A percentile compares a stretch with the other conserved stretches of the same genome.
Conservation (phyloP, 2,329 filamentous ascomycete genomes). For the Gaeumannomyces tritici region DNA sequence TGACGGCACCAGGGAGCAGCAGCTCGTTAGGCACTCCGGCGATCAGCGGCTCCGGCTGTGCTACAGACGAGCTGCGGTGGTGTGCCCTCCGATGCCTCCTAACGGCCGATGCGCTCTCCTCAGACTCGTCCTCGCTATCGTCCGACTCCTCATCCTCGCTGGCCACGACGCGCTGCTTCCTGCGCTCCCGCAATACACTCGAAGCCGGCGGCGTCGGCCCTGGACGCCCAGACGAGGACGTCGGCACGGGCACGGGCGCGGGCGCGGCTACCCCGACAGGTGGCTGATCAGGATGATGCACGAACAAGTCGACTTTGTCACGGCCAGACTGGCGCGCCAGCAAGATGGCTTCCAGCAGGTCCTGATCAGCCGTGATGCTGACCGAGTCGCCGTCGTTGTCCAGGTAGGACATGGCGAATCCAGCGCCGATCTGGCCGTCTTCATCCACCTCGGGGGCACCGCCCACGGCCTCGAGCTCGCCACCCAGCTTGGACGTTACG, state of each 20-base stretch:
- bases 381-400: slow-evolving; percentile 96
- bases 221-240: slow-evolving; percentile 16
- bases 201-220: slow-evolving; percentile 38
- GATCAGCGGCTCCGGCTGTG: slow-evolving; percentile 61
- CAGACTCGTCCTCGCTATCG: slow-evolving; percentile 35
- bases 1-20: slow-evolving; percentile 85
- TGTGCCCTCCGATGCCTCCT: slow-evolving; percentile 27
- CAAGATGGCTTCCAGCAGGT: slow-evolving; percentile 80
- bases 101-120: slow-evolving; percentile 18
- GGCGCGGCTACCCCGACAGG: slow-evolving; percentile 46
- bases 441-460: slow-evolving; percentile 70
- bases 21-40: slow-evolving; percentile 90
- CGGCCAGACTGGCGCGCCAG: slow-evolving; percentile 67
- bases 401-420: slow-evolving; percentile 89
- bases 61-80: slow-evolving; percentile 17
- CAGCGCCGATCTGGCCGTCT: slow-evolving; percentile 68
- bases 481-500: slow-evolving; percentile 75
- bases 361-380: slow-evolving; percentile 91
- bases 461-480: slow-evolving; percentile 73
- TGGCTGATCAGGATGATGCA: slow-evolving; percentile 88
- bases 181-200: slow-evolving; percentile 40
- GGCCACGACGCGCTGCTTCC: slow-evolving; percentile 18
- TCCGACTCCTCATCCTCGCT: slow-evolving; percentile 37
- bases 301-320: slow-evolving; percentile 95
- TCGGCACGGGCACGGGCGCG: slow-evolving; percentile 35